A percentile compares a stretch with the other conserved stretches of the same genome.
phyloP scores from a whole-genome alignment of 2,329 filamentous ascomycete species.

The Massarina eburnea region DNA sequence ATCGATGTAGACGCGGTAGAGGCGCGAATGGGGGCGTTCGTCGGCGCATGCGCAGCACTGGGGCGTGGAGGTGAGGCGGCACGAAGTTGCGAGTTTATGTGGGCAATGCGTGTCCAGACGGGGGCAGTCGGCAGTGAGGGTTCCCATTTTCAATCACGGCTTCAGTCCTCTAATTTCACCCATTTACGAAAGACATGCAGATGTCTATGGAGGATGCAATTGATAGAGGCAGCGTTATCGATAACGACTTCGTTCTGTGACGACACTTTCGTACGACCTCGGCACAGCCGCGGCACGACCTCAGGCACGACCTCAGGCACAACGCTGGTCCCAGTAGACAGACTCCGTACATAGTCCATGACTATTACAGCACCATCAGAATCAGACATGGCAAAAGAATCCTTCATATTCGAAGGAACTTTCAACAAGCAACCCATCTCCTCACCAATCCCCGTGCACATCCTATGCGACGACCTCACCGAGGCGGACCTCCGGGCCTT shows the following conservation, averaged over 20 bases:
- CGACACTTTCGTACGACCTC: no score
- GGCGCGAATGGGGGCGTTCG: conserved; percentile 43
- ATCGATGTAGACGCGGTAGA: conserved; percentile 52
- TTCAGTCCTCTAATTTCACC: background rate
- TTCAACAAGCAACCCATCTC: background rate
- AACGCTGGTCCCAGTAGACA: no score
- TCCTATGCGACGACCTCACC: background rate
- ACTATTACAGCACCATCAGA: background rate
- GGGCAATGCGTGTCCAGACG: conserved; percentile 41
- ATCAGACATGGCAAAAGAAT: background rate
- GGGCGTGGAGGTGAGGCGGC: conserved; percentile 43
- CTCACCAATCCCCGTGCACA: background rate
- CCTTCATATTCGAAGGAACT: background rate
- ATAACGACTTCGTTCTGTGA: no score
- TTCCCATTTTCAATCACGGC: conserved; percentile 32
- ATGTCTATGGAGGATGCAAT: no score
- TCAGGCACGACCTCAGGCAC: no score
- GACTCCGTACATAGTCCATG: no score
- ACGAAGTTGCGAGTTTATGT: conserved; percentile 47
- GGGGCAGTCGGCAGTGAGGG: conserved; percentile 42
- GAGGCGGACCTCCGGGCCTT: conserved; percentile 46
- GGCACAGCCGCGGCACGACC: no score
- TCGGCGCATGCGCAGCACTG: conserved; percentile 47
- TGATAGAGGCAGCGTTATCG: no score
- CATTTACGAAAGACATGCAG: background rate